Conservation (phyloP, 2,329 filamentous ascomycete genomes). For the Plectosphaerella sp. region DNA sequence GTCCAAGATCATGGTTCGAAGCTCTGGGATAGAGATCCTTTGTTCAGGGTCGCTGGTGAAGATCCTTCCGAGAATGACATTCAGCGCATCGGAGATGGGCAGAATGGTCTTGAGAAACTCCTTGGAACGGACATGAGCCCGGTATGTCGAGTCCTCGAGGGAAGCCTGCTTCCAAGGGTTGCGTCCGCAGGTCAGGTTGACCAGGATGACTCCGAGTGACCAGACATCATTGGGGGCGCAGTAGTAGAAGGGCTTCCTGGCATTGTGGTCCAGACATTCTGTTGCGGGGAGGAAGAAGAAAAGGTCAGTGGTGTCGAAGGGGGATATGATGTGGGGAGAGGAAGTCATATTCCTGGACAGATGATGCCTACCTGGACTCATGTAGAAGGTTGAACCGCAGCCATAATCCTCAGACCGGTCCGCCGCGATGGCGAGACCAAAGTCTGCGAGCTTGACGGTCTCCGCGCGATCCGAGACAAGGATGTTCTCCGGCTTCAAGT, state of each 20-base stretch:
- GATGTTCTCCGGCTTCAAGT: constrained; percentile 98
- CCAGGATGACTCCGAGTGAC: constrained; percentile 95
- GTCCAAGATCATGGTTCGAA: constrained; percentile 70
- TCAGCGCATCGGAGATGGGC: constrained; percentile 83
- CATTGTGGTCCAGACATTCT: constrained; percentile 86
- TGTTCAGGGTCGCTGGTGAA: constrained; percentile 83
- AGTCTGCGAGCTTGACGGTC: constrained; percentile 94
- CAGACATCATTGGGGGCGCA: constrained; percentile 96
- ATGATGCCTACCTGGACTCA: constrained; percentile 84
- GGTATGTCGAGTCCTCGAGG: constrained; percentile 89
- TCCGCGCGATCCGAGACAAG: constrained; percentile 83
- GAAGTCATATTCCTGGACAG: constrained; percentile 15
- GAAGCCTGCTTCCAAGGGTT: constrained; percentile 99
- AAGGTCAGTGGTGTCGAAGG: constrained; percentile 19
- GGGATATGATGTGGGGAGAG: constrained; percentile 6
- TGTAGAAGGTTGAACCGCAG: constrained; percentile 98
- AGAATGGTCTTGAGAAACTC: constrained; percentile 91
- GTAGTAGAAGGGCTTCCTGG: constrained; percentile 74
- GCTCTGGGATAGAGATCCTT: constrained; percentile 75
- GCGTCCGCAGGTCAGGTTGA: constrained; percentile 95
- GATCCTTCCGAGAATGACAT: constrained; percentile 79
- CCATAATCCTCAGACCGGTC: constrained; percentile 88
- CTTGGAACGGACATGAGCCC: constrained; percentile 78
- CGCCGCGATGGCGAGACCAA: constrained; percentile 87
- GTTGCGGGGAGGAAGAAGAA: constrained; percentile 16